A percentile compares a stretch with the other conserved stretches of the same genome.
phyloP scores from a whole-genome alignment of 768 basidiomycete species.

The Mycena chlorophos region DNA sequence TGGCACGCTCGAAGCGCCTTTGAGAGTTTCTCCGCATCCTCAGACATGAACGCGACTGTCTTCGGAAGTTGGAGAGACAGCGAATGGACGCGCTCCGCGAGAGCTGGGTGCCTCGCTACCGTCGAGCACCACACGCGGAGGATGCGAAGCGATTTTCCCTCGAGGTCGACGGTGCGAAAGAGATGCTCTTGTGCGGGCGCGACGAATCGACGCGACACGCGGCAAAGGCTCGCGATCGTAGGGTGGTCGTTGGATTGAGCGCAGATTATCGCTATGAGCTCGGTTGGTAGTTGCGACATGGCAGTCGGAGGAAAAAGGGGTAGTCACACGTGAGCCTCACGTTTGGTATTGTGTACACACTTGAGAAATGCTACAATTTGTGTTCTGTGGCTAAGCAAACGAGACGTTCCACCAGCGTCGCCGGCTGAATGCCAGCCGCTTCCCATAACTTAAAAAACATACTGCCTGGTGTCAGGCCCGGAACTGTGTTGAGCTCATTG shows the following conservation, averaged over 20 bases:
- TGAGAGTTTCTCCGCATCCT: neutral
- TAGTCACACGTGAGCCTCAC: no score
- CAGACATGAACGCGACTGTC: neutral
- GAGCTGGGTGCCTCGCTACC: neutral
- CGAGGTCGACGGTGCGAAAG: neutral
- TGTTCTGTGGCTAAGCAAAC: no score
- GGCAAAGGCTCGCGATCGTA: neutral
- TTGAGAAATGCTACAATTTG: no score
- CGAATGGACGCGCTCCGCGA: neutral
- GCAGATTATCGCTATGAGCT: neutral
- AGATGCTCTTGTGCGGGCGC: neutral
- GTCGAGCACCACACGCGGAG: neutral
- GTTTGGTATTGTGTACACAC: no score
- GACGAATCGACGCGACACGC: neutral
- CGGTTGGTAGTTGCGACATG: neutral
- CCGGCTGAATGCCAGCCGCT: neutral
- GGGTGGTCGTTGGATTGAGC: neutral
- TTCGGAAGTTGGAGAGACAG: neutral
- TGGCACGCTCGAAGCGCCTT: neutral
- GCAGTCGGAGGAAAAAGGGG: no score
- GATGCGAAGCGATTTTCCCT: neutral
- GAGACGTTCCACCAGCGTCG: neutral
- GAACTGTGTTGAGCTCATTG: neutral
- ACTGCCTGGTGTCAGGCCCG: neutral
- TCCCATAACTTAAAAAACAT: neutral